These are phyloP conservation scores for Vitis labrusca DNA, from an alignment of 164 flowering plant species.

Conservation along the genomic window DNA sequence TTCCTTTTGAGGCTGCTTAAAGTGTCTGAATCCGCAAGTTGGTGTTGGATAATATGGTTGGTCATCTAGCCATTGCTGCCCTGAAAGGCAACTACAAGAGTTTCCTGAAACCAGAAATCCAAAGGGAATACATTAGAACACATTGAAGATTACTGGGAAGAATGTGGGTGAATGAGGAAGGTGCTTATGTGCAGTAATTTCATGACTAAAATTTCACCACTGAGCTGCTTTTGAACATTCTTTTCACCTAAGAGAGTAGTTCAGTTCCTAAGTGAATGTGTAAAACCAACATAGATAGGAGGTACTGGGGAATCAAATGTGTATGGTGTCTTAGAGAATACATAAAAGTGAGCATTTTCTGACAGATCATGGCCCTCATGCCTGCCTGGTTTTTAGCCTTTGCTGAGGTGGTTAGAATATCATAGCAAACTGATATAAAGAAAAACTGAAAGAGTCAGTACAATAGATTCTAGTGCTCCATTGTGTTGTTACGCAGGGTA, in stretches of 20 bases:
- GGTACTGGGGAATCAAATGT: background rate
- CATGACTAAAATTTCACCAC: background rate
- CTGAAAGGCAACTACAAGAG: conserved; percentile 29
- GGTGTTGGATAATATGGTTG: conserved; percentile 18
- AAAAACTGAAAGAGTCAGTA: background rate
- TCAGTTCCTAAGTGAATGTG: too few species aligned
- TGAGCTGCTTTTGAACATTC: background rate
- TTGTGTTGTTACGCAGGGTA: background rate
- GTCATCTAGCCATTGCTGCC: conserved; percentile 20
- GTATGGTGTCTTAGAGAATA: background rate
- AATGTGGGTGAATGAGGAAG: background rate
- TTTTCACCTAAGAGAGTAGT: background rate
- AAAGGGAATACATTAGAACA: background rate
- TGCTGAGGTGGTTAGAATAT: background rate
- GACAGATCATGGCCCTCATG: background rate
- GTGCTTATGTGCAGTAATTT: background rate
- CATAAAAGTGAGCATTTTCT: background rate
- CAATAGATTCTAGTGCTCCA: background rate
- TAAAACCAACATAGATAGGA: background rate
- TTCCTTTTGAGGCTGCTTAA: conserved; percentile 6
- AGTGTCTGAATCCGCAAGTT: conserved; percentile 12
- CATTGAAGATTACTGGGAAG: background rate
- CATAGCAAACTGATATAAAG: background rate
- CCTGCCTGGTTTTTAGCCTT: background rate
- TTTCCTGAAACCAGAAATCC: conserved; percentile 24